Percentiles rank a stretch among this genome's conserved stretches.
phyloP scores from a whole-genome alignment of 2,329 filamentous ascomycete species.

The Ophiostoma sp. region DNA sequence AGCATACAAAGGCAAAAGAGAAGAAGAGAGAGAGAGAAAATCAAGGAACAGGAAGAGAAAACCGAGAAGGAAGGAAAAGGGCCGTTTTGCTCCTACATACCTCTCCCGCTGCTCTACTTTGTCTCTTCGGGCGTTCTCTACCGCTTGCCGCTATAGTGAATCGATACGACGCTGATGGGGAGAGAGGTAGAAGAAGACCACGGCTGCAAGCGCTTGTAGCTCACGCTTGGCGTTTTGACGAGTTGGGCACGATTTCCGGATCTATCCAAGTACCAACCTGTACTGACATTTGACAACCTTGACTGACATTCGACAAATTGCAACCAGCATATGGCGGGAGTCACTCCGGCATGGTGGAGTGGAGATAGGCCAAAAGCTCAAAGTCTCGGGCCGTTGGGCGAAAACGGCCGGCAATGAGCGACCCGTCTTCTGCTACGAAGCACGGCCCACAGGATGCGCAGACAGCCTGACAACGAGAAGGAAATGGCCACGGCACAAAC shows the following conservation, averaged over 20 bases:
- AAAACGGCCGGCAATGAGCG: conserved; percentile 16
- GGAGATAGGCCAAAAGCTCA: conserved; percentile 8
- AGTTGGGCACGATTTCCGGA: background rate
- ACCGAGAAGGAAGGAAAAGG: background rate
- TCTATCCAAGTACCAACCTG: background rate
- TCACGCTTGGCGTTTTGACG: background rate
- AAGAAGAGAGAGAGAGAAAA: background rate
- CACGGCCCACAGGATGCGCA: background rate
- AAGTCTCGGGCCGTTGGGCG: conserved; percentile 19
- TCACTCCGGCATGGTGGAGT: conserved; percentile 15
- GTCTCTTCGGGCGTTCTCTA: background rate
- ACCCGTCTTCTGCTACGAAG: background rate
- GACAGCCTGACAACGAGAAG: background rate
- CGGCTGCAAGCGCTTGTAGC: background rate
- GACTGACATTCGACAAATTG: background rate
- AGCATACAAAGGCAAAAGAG: background rate
- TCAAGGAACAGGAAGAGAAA: too few species aligned
- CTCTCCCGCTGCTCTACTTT: background rate
- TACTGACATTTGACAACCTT: background rate
- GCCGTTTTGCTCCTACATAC: background rate
- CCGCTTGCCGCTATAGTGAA: background rate
- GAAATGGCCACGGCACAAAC: background rate
- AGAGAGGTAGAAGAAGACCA: background rate
- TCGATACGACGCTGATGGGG: background rate
- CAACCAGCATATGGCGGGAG: background rate